Evolutionary conservation across 2,329 filamentous ascomycete species (phyloP).

Genomic region (Penicillium sp.): DNA sequence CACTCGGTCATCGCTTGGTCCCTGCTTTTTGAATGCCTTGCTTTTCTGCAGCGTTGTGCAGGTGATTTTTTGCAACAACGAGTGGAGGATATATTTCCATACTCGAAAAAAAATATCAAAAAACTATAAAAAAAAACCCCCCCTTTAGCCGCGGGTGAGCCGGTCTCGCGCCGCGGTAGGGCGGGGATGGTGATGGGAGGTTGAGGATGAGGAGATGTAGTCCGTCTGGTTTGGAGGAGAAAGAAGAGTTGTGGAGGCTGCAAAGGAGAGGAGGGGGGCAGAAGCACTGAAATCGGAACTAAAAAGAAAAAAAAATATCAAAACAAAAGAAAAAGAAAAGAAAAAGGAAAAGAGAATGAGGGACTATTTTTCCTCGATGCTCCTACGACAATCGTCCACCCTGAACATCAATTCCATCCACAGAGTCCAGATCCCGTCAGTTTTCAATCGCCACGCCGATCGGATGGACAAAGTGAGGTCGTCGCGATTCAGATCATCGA

Average conservation of each 20-base stretch:
- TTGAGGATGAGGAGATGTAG: background rate
- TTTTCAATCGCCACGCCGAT: too few relatives aligned
- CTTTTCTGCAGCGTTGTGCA: background rate
- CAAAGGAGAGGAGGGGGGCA: slow-evolving; percentile 3
- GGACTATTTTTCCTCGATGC: too few relatives aligned
- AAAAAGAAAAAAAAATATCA: slow-evolving; percentile 9
- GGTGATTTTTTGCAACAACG: background rate
- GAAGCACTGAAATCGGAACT: background rate
- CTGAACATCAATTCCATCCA: too few relatives aligned
- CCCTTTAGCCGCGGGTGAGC: slow-evolving; percentile 11
- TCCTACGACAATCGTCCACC: too few relatives aligned
- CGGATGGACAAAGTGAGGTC: too few relatives aligned
- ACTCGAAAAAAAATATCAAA: slow-evolving; percentile 1
- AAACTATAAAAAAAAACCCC: slow-evolving; percentile 12
- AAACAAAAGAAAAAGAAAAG: background rate
- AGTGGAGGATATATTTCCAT: too few relatives aligned
- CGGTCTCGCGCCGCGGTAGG: slow-evolving; percentile 14
- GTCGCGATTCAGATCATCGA: too few relatives aligned
- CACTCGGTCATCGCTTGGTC: slow-evolving; percentile 1
- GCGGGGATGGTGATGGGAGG: slow-evolving; percentile 13
- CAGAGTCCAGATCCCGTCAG: too few relatives aligned
- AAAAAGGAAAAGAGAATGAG: slow-evolving; percentile 6
- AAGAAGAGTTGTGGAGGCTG: background rate
- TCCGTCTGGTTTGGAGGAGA: background rate
- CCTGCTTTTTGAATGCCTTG: background rate